These are phyloP conservation scores for Globisporangium canariense DNA, from an alignment of 352 stramenopile genomes.

Conservation along the genomic window DNA sequence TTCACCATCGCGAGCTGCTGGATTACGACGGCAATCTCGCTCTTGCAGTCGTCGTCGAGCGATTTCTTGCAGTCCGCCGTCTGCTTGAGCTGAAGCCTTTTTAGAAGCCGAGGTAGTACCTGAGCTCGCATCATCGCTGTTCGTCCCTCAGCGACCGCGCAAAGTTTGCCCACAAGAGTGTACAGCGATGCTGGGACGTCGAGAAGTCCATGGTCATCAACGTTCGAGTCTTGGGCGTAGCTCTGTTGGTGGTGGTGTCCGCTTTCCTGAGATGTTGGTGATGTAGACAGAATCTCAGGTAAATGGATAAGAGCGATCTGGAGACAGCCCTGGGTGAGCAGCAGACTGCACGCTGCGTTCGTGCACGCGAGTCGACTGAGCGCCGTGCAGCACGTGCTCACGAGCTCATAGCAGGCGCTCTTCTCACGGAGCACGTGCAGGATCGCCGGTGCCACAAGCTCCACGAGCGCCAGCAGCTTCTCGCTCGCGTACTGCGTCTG, in stretches of 20 bases:
- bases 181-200: constrained; percentile 61
- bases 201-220: constrained; percentile 43
- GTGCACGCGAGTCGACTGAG: constrained; percentile 65
- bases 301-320: constrained; percentile 57
- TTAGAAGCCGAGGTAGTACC: constrained; percentile 63
- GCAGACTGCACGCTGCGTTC: constrained; percentile 36
- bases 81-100: constrained; percentile 52
- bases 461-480: constrained; percentile 45
- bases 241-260: constrained; percentile 11
- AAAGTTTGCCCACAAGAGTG: constrained; percentile 60
- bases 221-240: constrained; percentile 25
- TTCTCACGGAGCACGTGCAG: constrained; percentile 59
- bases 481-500: constrained; percentile 40
- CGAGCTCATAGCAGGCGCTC: constrained; percentile 23
- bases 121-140: constrained; percentile 57
- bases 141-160: constrained; percentile 53
- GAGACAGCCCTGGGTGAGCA: constrained; percentile 53
- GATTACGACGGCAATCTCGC: constrained; percentile 59
- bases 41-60: constrained; percentile 52
- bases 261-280: constrained; percentile 2
- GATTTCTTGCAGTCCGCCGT: constrained; percentile 12
- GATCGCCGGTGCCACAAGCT: constrained; percentile 49
- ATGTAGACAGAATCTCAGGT: constrained; percentile 38
- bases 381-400: constrained; percentile 49
- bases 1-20: constrained; percentile 50